Evolutionary conservation across 352 stramenopile genomes (phyloP), one percentile per base, ranked within the genome.

Genomic region (Phytophthora ramorum): DNA sequence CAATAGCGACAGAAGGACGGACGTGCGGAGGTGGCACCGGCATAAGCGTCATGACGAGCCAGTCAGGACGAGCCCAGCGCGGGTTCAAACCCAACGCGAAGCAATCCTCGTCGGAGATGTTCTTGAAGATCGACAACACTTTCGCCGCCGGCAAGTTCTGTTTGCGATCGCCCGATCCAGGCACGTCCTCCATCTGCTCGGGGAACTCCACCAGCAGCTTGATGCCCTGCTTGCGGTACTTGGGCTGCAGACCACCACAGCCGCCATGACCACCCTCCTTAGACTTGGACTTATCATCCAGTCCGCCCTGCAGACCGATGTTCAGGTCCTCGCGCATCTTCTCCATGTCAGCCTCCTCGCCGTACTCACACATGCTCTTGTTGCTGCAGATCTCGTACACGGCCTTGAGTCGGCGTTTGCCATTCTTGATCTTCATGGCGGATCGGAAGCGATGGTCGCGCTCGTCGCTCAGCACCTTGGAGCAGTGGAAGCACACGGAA

Each of bases 31-130:
- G 98, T 16, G 97, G 97, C 26, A 99, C 97, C 0, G 98, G 98
- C 76, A 99, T 94, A 16, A 99, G 91, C 55, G 97, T 98, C 58
- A 99, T 92, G n/a, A 99, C 78, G 61, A 99, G 90, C 97, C 98
- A 99, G 61, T 99, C 98, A 0, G 98, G 98, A 24, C 97, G 91
- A 22, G 93, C 87, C 85, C 93, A 98, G 43, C 93, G 89, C 17
- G 97, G 91, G 77, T 99, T 84, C 20, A 99, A 79, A 19, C 98
- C 98, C 30, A 99, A 78, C 17, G 88, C 82, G 48, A 89, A 94
- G 58, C 96, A 96, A 64, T 99, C 98, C 60, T 99, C 94, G 58
- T 99, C 97, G 44, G 92, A 96, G 71, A 99, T 99, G 69, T 97
- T 98, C 71, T 98, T 97, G 70, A 98, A 96, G 47, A 99, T 98